Evolutionary conservation across 371 early-diverging fungal genomes (phyloP).

Genomic region (Mortierella sp.): DNA sequence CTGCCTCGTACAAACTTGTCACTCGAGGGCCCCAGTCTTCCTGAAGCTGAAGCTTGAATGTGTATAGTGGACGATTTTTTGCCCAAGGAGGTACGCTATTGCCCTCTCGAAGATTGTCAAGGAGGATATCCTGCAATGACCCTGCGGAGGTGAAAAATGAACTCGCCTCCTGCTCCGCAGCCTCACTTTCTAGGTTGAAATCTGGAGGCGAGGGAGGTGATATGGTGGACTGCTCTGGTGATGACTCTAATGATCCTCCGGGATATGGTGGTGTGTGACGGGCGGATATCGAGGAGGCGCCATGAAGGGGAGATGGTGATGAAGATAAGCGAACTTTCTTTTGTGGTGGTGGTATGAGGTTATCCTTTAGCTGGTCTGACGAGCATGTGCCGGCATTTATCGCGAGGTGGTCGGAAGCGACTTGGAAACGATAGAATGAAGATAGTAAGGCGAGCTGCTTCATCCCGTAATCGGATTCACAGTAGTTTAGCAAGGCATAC

Average conservation of each 20-base stretch:
- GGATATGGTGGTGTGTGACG: not conserved
- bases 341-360: constrained; percentile 1
- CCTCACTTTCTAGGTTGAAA: not conserved
- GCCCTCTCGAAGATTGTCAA: constrained; percentile 18
- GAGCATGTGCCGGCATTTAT: constrained; percentile 20
- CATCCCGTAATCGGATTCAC: constrained; percentile 18
- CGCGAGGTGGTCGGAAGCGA: constrained; percentile 14
- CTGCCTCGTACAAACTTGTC: constrained; percentile 20
- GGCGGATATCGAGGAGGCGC: not conserved
- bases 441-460: constrained; percentile 21
- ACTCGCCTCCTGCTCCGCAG: constrained; percentile 14
- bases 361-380: constrained; percentile 7
- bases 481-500: constrained; percentile 4
- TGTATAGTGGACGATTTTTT: constrained; percentile 19
- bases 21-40: constrained; percentile 27
- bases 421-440: constrained; percentile 18
- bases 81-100: constrained; percentile 16
- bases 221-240: not conserved
- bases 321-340: not conserved
- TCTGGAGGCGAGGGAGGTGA: constrained; percentile 6
- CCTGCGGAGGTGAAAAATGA: constrained; percentile 11
- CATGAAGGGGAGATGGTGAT: not conserved
- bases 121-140: constrained; percentile 18
- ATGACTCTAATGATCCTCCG: not conserved
- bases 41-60: constrained; percentile 6